Evolutionary conservation across 306 rosid species (phyloP).

Genomic region (Sesbania bispinosa): DNA sequence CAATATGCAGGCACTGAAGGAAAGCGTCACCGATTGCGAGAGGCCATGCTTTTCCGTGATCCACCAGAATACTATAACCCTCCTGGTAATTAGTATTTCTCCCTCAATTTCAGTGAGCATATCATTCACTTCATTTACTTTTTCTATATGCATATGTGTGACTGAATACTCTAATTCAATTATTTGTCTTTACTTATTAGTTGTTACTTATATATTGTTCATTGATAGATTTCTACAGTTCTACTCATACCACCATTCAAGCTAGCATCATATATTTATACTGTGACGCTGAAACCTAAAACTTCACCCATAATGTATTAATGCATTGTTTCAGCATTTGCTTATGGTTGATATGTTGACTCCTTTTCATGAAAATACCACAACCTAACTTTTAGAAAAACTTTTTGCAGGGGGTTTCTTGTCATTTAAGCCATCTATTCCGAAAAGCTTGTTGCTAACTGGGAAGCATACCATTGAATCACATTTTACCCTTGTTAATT

Average conservation of each 20-base stretch:
- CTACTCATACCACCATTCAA: not conserved
- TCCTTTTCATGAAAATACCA: slow-evolving; percentile 12
- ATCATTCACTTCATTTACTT: slow-evolving; percentile 5
- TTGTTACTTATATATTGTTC: not conserved
- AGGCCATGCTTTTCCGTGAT: slow-evolving; percentile 84
- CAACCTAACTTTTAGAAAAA: slow-evolving; percentile 14
- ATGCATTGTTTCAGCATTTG: slow-evolving; percentile 15
- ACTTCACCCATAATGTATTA: slow-evolving; percentile 1
- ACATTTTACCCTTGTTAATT: slow-evolving; percentile 80
- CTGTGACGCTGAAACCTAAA: slow-evolving; percentile 15
- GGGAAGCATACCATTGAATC: slow-evolving; percentile 70
- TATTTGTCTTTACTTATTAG: not conserved
- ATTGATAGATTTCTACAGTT: slow-evolving; percentile 9
- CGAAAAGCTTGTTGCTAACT: slow-evolving; percentile 63
- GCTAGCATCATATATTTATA: not conserved
- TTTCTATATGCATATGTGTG: not conserved
- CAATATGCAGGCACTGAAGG: slow-evolving; percentile 93
- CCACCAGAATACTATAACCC: slow-evolving; percentile 88
- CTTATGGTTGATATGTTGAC: slow-evolving; percentile 3
- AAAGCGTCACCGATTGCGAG: slow-evolving; percentile 94
- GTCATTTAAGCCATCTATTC: slow-evolving; percentile 83
- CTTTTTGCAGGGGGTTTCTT: slow-evolving; percentile 79
- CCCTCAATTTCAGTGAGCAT: slow-evolving; percentile 10
- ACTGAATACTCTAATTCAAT: not conserved
- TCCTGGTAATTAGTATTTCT: slow-evolving; percentile 48